Evolutionary conservation across 352 stramenopile species (phyloP).

Genomic region (Peronospora belbahrii): DNA sequence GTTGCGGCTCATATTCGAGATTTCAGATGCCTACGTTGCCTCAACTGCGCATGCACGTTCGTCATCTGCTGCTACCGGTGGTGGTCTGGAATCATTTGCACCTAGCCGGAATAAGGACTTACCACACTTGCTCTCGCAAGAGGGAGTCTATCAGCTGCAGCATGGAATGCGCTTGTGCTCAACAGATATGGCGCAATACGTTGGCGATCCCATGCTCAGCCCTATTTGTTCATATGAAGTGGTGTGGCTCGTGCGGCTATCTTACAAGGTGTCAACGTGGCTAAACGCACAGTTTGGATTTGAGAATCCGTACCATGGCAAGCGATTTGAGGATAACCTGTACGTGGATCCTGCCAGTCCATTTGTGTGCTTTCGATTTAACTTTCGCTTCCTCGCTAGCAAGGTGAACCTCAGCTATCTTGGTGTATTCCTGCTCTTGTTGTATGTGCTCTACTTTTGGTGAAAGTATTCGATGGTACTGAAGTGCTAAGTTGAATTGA

Average conservation of each 20-base stretch:
- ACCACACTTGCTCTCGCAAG: slow-evolving; percentile 50
- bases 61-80: slow-evolving; percentile 16
- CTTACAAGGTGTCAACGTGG: slow-evolving; percentile 71
- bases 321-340: slow-evolving; percentile 67
- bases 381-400: slow-evolving; percentile 82
- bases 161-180: slow-evolving; percentile 70
- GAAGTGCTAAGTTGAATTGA: slow-evolving; percentile 3
- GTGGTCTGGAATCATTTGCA: slow-evolving; percentile 44
- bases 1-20: slow-evolving; percentile 73
- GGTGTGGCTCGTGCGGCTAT: slow-evolving; percentile 62
- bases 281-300: slow-evolving; percentile 66
- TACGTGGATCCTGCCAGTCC: slow-evolving; percentile 40
- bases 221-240: slow-evolving; percentile 83
- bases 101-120: slow-evolving; percentile 50
- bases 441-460: slow-evolving; percentile 69
- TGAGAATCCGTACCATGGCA: slow-evolving; percentile 57
- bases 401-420: slow-evolving; percentile 80
- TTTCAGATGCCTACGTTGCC: slow-evolving; percentile 80
- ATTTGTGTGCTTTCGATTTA: slow-evolving; percentile 64
- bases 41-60: slow-evolving; percentile 59
- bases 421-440: slow-evolving; percentile 37
- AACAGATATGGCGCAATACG: slow-evolving; percentile 48
- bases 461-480: slow-evolving; percentile 18
- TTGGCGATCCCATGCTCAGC: slow-evolving; percentile 79
- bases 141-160: slow-evolving; percentile 58